phyloP scores from a whole-genome alignment of 2,329 filamentous ascomycete genomes.

The Epichloe coenophiala region DNA sequence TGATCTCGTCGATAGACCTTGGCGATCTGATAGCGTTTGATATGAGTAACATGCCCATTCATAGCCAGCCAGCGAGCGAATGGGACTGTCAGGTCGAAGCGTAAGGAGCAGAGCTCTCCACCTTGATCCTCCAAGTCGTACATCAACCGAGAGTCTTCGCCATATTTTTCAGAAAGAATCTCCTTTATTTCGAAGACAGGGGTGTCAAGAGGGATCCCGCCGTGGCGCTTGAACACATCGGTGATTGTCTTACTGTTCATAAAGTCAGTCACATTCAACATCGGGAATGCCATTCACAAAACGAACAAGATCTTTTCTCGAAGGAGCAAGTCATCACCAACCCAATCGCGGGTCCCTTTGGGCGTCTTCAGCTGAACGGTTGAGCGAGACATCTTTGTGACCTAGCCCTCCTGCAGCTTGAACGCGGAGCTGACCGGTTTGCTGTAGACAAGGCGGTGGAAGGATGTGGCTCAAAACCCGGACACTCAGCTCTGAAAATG shows the following conservation, averaged over 20 bases:
- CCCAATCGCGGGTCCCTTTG: slow-evolving; percentile 70
- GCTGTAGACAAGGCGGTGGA: too few relatives aligned
- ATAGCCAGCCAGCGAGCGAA: slow-evolving; percentile 89
- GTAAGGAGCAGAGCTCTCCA: slow-evolving; percentile 59
- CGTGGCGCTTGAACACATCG: slow-evolving; percentile 72
- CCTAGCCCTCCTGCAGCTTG: too few relatives aligned
- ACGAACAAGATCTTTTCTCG: slow-evolving; percentile 58
- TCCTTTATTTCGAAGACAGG: slow-evolving; percentile 78
- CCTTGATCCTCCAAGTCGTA: slow-evolving; percentile 81
- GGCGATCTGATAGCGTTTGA: slow-evolving; percentile 91
- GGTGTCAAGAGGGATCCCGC: slow-evolving; percentile 67
- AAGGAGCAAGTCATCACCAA: slow-evolving; percentile 63
- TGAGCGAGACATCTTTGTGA: not conserved
- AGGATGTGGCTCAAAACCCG: too few relatives aligned
- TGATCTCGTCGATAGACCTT: slow-evolving; percentile 52
- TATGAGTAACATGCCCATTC: slow-evolving; percentile 63
- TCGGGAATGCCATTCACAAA: not conserved
- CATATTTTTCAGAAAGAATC: slow-evolving; percentile 80
- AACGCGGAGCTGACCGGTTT: too few relatives aligned
- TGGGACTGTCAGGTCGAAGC: slow-evolving; percentile 80
- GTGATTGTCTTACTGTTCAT: slow-evolving; percentile 43
- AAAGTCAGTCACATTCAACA: not conserved
- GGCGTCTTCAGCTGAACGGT: not conserved
- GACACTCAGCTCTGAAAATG: too few relatives aligned
- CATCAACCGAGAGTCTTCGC: slow-evolving; percentile 84